Conservation (phyloP, 1,139 yeast species). For the Kurtzmaniella quercitrusa region DNA sequence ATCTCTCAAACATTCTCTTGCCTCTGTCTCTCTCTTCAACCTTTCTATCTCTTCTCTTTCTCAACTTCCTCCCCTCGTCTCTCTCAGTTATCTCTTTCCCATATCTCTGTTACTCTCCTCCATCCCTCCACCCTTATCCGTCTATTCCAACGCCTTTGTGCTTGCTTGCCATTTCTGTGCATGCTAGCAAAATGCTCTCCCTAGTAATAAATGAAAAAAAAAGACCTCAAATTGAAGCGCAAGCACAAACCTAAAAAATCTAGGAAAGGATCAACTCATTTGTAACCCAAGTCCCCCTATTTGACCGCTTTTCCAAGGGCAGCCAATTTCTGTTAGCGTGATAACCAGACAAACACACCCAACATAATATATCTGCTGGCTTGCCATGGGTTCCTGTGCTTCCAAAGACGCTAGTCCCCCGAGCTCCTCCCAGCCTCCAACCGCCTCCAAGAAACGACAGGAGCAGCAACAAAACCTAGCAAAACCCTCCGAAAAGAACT, state of each 20-base stretch:
- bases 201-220: not conserved
- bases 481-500: not conserved
- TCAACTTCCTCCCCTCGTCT: too few relatives aligned
- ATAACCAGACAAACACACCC: too few relatives aligned
- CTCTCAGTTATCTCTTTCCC: too few relatives aligned
- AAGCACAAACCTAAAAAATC: not conserved
- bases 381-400: conserved; percentile 24
- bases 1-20: too few relatives aligned
- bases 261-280: not conserved
- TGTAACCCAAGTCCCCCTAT: not conserved
- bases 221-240: not conserved
- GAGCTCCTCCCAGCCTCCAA: conserved; percentile 8
- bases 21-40: too few relatives aligned
- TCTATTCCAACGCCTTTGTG: too few relatives aligned
- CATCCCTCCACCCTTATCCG: too few relatives aligned
- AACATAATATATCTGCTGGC: not conserved
- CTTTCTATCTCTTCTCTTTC: too few relatives aligned
- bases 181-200: not conserved
- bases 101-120: too few relatives aligned
- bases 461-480: conserved; percentile 2
- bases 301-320: not conserved
- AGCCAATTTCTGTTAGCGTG: not conserved
- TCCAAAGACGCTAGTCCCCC: conserved; percentile 19
- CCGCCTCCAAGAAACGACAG: conserved; percentile 3
- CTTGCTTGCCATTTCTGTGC: not conserved